Evolutionary conservation across 768 basidiomycete species (phyloP).

Genomic region (Sutorius australiensis): DNA sequence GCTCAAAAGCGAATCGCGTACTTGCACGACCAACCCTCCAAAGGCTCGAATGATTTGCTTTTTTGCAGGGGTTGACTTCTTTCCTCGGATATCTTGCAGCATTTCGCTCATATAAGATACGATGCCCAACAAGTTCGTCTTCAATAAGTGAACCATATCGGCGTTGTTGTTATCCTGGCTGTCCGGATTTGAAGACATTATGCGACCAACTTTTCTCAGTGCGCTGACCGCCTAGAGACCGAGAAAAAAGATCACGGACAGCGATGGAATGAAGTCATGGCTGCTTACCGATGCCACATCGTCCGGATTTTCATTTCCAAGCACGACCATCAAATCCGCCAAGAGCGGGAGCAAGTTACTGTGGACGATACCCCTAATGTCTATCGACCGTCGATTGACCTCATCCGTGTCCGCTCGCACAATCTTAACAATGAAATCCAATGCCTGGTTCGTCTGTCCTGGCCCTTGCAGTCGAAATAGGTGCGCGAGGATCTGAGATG

Average conservation of each 20-base stretch:
- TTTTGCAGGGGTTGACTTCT: slow-evolving; percentile 65
- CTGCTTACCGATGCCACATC: slow-evolving; percentile 43
- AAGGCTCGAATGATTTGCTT: slow-evolving; percentile 76
- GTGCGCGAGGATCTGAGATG: slow-evolving; percentile 59
- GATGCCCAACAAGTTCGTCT: slow-evolving; percentile 76
- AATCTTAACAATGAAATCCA: slow-evolving; percentile 60
- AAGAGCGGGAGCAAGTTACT: slow-evolving; percentile 68
- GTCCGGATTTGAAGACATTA: slow-evolving; percentile 24
- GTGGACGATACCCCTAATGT: slow-evolving; percentile 52
- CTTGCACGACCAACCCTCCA: slow-evolving; percentile 62
- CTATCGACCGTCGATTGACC: slow-evolving; percentile 32
- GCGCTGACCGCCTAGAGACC: slow-evolving; percentile 46
- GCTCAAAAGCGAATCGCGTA: slow-evolving; percentile 67
- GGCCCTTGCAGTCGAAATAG: slow-evolving; percentile 58
- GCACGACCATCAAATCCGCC: slow-evolving; percentile 66
- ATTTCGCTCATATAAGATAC: slow-evolving; percentile 83
- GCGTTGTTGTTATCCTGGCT: slow-evolving; percentile 28
- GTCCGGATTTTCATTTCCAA: slow-evolving; percentile 64
- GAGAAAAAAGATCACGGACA: slow-evolving; percentile 32
- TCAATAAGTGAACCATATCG: slow-evolving; percentile 59
- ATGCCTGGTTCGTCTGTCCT: slow-evolving; percentile 51
- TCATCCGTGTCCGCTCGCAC: slow-evolving; percentile 45
- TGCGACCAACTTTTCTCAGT: slow-evolving; percentile 41
- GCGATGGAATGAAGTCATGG: slow-evolving; percentile 20
- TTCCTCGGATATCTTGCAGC: slow-evolving; percentile 79